Evolutionary conservation across 345 rosid genomes (phyloP).

Genomic region (Eucalyptus cloeziana): DNA sequence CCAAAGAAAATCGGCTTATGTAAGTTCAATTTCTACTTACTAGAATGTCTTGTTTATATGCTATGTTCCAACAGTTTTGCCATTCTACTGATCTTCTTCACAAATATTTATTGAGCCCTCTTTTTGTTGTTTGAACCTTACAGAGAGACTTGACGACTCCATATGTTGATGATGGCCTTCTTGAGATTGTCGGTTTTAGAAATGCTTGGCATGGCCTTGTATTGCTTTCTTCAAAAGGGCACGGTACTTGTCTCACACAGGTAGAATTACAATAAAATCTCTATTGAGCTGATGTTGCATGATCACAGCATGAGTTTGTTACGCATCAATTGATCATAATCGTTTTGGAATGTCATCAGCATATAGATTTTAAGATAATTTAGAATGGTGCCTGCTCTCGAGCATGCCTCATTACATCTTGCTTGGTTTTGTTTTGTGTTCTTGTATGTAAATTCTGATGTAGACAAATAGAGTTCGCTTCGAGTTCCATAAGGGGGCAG

Average conservation of each 20-base stretch:
- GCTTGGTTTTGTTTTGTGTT: not conserved
- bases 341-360: not conserved
- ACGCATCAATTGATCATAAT: not conserved
- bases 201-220: conserved; percentile 40
- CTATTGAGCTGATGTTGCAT: not conserved
- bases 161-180: conserved; percentile 30
- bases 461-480: conserved; percentile 52
- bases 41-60: not conserved
- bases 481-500: conserved; percentile 51
- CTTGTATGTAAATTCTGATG: not conserved
- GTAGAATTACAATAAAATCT: not conserved
- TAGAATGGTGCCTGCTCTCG: not conserved
- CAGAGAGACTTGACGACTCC: conserved; percentile 31
- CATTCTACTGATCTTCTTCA: not conserved
- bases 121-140: not conserved
- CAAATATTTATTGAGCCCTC: not conserved
- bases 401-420: not conserved
- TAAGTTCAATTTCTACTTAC: conserved; percentile 5
- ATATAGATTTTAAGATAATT: not conserved
- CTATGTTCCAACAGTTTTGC: not conserved
- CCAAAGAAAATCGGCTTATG: conserved; percentile 27
- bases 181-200: conserved; percentile 37
- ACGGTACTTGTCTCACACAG: conserved; percentile 44
- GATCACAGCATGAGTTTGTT: not conserved
- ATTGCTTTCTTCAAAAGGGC: conserved; percentile 28